Conservation (phyloP, 257 asterid genomes). For the Capsicum pubescens region DNA sequence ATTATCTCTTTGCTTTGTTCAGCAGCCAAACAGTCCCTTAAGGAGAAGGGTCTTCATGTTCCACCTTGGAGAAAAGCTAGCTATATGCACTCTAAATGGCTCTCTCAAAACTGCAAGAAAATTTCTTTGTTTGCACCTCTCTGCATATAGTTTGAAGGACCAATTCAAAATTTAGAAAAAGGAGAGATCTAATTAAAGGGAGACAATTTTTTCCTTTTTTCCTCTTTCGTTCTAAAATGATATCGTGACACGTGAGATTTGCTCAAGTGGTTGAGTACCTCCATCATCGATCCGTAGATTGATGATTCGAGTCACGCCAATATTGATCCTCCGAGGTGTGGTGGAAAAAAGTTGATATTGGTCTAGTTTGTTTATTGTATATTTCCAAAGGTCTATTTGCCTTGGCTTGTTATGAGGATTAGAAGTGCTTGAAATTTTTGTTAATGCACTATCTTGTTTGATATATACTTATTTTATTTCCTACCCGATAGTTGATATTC, state of each 20-base stretch:
- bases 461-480: no score
- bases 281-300: no score
- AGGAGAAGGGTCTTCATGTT: slow-evolving; percentile 53
- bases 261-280: no score
- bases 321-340: no score
- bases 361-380: neutral
- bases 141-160: neutral
- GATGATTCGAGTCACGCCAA: no score
- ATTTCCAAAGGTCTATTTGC: neutral
- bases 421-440: slow-evolving; percentile 6
- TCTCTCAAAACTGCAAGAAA: slow-evolving; percentile 53
- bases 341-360: neutral
- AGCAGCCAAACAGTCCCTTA: slow-evolving; percentile 67
- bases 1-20: slow-evolving; percentile 52
- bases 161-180: neutral
- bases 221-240: neutral
- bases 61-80: slow-evolving; percentile 72
- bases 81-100: slow-evolving; percentile 68
- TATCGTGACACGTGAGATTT: no score
- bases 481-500: no score
- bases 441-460: no score
- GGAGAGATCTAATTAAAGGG: neutral
- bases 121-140: slow-evolving; percentile 5
- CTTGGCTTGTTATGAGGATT: slow-evolving; percentile 6
- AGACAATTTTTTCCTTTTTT: neutral